Evolutionary conservation across 306 rosid genomes (phyloP), one percentile per base, ranked within the genome.

Genomic region (Rosa persica): DNA sequence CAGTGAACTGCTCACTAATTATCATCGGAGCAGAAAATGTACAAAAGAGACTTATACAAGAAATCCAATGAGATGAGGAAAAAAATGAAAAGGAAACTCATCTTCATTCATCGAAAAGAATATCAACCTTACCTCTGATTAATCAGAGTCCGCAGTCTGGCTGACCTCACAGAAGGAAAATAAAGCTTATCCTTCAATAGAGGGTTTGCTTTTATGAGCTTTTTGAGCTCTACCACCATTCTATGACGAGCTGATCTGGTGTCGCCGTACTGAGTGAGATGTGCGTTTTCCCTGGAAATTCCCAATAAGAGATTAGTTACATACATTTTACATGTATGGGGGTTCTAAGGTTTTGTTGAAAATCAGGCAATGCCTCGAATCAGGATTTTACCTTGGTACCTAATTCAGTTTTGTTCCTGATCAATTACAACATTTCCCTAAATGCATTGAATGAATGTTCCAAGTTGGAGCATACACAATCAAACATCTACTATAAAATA

Each of bases 181-280:
- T 79, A 57, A 80, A 91, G 92, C 83, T 93, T 93, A 70, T 91
- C 96, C 10, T 92, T 94, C 64, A 93, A 86, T 58, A 89, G 96
- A 39, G 96, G 98, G 75, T 93, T 91, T 80, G 95, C 92, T 86
- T 91, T 93, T 16, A 93, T 82, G 72, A 93, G 91, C 75, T 90
- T 93, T 84, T 85, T 93, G 74, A 93, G 88, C 87, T 91, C 97
- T 74, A 90, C 85, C 87, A 91, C 73, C 97, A 93, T 91, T 57
- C 90, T 90, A 76, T 92, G 83, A 39, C 98, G 93, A 73, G 97
- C 98, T 74, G 90, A 85, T 86, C 87, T 89, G 74, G 93, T 91
- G 83, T 93, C 96, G 69, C 96, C 97, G 15, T 93, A 93, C 85
- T 91, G 90, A 72, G 93, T 90, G 46, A 91, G 85, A 89, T 91